Evolutionary conservation across 2,329 filamentous ascomycete species (phyloP).

Genomic region (Calonectria leucothoes): DNA sequence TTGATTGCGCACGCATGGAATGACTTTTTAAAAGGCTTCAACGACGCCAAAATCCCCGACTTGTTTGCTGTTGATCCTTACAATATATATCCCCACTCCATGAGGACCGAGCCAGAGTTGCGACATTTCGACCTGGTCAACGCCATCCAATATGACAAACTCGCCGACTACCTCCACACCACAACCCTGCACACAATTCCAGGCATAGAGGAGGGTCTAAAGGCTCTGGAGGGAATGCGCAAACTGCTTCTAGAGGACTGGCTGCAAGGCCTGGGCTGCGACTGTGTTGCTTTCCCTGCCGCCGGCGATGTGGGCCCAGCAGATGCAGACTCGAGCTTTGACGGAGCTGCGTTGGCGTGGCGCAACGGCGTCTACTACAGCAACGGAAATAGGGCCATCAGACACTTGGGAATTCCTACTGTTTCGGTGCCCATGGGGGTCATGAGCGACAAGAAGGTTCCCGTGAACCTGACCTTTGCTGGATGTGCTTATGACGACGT

Average conservation of each 20-base stretch:
- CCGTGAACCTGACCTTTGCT: slow-evolving; percentile 64
- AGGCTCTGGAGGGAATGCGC: slow-evolving; percentile 3
- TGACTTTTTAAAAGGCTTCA: slow-evolving; percentile 20
- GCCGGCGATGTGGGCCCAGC: slow-evolving; percentile 62
- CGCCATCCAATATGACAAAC: slow-evolving; percentile 19
- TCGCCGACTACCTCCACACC: background rate
- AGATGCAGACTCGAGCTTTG: slow-evolving; percentile 54
- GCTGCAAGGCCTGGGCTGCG: slow-evolving; percentile 55
- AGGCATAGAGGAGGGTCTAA: slow-evolving; percentile 55
- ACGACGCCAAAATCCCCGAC: slow-evolving; percentile 22
- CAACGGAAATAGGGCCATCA: slow-evolving; percentile 64
- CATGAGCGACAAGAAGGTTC: slow-evolving; percentile 59
- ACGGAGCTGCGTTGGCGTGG: slow-evolving; percentile 28
- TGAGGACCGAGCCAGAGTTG: slow-evolving; percentile 22
- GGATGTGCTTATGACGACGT: slow-evolving; percentile 60
- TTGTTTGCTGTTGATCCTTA: slow-evolving; percentile 53
- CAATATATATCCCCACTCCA: slow-evolving; percentile 39
- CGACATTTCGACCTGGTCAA: slow-evolving; percentile 7
- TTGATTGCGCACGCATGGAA: slow-evolving; percentile 34
- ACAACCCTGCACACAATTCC: slow-evolving; percentile 53
- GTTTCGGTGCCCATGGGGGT: slow-evolving; percentile 65
- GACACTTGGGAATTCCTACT: slow-evolving; percentile 66
- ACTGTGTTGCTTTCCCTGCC: slow-evolving; percentile 61
- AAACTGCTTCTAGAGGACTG: slow-evolving; percentile 63
- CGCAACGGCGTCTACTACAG: slow-evolving; percentile 62